Conservation (phyloP, 2,329 filamentous ascomycete genomes). For the Alternaria gansuensis region DNA sequence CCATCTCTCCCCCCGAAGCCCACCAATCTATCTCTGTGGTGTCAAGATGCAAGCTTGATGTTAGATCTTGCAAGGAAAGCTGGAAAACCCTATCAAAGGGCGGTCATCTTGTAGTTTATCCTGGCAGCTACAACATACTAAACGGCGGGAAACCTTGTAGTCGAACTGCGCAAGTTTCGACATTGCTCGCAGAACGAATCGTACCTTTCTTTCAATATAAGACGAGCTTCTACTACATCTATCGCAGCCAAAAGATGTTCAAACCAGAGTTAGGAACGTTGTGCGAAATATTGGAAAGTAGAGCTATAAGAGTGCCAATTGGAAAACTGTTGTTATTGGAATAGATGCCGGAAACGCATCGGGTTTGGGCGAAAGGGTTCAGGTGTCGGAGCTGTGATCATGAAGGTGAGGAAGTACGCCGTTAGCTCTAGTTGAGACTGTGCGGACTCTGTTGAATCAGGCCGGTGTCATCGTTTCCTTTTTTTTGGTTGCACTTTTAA, state of each 20-base stretch:
- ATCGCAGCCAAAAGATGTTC: constrained; percentile 37
- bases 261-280: constrained; percentile 36
- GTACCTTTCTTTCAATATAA: constrained; percentile 38
- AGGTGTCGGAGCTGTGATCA: constrained; percentile 41
- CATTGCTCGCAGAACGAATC: constrained; percentile 37
- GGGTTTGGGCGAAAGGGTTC: constrained; percentile 34
- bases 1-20: not conserved
- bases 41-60: constrained; percentile 51
- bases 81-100: constrained; percentile 58
- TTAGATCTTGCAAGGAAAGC: constrained; percentile 62
- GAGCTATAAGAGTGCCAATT: constrained; percentile 40
- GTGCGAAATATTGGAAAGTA: constrained; percentile 29
- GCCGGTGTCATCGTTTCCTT: too few species aligned
- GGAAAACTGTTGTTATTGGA: constrained; percentile 41
- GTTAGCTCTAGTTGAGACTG: not conserved
- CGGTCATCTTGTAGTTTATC: constrained; percentile 45
- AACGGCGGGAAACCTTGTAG: constrained; percentile 33
- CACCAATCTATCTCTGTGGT: not conserved
- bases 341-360: constrained; percentile 41
- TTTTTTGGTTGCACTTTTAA: too few species aligned
- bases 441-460: not conserved
- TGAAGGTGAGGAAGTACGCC: constrained; percentile 13
- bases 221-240: constrained; percentile 43
- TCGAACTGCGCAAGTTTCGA: constrained; percentile 30
- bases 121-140: constrained; percentile 37